A percentile compares a stretch with the other conserved stretches of the same genome.
phyloP scores from a whole-genome alignment of 805 yeast genomes.

The Saccharomycopsis sp. region DNA sequence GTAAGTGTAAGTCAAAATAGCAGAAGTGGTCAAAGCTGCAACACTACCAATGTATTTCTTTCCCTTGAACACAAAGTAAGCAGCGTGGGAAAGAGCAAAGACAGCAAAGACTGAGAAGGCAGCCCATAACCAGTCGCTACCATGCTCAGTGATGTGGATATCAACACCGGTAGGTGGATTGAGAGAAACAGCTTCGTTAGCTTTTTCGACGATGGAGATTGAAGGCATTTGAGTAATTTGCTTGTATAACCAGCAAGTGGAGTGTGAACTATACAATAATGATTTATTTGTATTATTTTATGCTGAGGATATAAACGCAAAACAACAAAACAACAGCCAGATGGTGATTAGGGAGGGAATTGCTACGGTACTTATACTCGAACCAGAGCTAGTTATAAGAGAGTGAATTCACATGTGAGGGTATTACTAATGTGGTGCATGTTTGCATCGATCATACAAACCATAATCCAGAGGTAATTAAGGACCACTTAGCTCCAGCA shows the following conservation, averaged over 20 bases:
- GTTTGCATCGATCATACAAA: neutral
- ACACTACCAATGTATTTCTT: constrained; percentile 27
- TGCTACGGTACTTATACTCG: too few species aligned
- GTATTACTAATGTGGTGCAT: too few species aligned
- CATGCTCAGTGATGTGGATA: constrained; percentile 33
- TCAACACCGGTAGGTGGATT: constrained; percentile 27
- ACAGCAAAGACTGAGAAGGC: constrained; percentile 31
- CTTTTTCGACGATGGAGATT: constrained; percentile 8
- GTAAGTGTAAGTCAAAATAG: constrained; percentile 34
- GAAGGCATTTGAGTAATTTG: neutral
- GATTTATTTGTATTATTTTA: neutral
- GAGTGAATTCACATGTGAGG: too few species aligned
- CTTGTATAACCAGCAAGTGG: neutral
- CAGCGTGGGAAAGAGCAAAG: constrained; percentile 15
- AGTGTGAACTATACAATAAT: too few species aligned
- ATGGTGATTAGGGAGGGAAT: too few species aligned
- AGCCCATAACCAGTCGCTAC: constrained; percentile 40
- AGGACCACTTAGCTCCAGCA: neutral
- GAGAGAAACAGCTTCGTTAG: constrained; percentile 29
- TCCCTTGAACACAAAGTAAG: constrained; percentile 13
- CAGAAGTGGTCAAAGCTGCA: constrained; percentile 31
- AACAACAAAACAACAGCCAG: too few species aligned
- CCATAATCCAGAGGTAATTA: too few species aligned
- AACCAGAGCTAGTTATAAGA: too few species aligned
- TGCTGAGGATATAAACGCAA: too few species aligned